Base-by-base conservation (phyloP, 1,284 basidiomycete species). In the Termitomyces sp. region DNA sequence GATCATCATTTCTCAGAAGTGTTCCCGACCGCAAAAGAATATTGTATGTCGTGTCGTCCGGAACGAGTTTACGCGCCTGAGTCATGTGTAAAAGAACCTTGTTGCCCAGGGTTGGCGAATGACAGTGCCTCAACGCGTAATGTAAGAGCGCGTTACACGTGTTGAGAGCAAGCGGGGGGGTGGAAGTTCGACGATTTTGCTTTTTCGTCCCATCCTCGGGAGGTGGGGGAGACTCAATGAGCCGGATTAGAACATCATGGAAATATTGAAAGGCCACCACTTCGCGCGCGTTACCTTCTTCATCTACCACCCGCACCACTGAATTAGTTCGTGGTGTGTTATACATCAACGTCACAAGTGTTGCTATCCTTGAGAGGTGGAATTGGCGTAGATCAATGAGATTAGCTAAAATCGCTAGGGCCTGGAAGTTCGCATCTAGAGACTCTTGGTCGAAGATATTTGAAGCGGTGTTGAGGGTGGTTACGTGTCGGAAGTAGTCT, bases 81-180 rank as follows among this genome's bases (percentile, higher is more conserved):
- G 40, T 38, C 13, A 53, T 18, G 41, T 86, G 78, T 7, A 75
- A 59, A 14, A 88, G 62, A 5, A 88, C 65, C 8, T 62, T 57
- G 5, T 73, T 63, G 0, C 79, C 84, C 21, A 79, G 67, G 0
- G 58, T 52, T 8, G 76, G 67, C 2, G 82, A 82, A 30, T 75
- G 66, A n/a, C 78, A 77, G 57, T 86, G 74, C 1, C 77, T 77
- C 33, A 91, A 71, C 1, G 83, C 68, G 65, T 88, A 89, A 53
- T 83, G 75, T 2, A 91, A 60, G 24, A 91, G 75, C 0, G 81
- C 60, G 62, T 88, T 86, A 67, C 81, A 86, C 0, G 78, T 68
- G 14, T 69, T 65, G 3, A 72, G 54, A 51, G 75, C 70, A 11
- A 85, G 61, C 0, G 66, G 64, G 4, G 71, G 74, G 11, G 51